phyloP scores from a whole-genome alignment of 2,329 filamentous ascomycete species.

The Penicillium thymicola region DNA sequence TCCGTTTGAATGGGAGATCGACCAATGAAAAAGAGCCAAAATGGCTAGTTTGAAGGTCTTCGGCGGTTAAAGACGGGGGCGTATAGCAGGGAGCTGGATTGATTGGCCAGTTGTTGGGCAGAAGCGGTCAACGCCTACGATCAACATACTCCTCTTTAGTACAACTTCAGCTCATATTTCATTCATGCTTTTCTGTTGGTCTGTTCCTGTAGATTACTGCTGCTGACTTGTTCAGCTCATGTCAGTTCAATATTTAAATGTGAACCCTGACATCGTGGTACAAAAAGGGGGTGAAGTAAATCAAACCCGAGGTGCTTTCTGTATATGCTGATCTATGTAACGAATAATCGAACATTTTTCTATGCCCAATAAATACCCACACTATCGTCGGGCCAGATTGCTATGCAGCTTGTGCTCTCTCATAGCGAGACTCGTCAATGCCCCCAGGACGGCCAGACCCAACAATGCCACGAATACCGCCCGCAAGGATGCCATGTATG shows the following conservation, averaged over 20 bases:
- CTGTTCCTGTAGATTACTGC: not conserved
- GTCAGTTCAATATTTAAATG: not conserved
- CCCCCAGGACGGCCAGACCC: constrained; percentile 59
- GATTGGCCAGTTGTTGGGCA: not conserved
- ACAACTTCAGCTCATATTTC: not conserved
- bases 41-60: not conserved
- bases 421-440: constrained; percentile 65
- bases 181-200: not conserved
- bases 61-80: not conserved
- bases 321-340: not conserved
- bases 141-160: not conserved
- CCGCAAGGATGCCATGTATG: constrained; percentile 72
- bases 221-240: not conserved
- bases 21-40: not conserved
- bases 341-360: not conserved
- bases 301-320: not conserved
- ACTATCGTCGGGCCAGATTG: constrained; percentile 52
- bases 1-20: not conserved
- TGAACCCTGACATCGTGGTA: too few relatives aligned
- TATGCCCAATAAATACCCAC: not conserved
- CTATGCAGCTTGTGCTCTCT: constrained; percentile 74
- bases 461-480: constrained; percentile 72
- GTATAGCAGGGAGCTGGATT: not conserved
- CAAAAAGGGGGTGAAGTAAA: not conserved
- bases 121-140: not conserved